phyloP scores from a whole-genome alignment of 192 early-diverging fungal species.

The Backusella psychrophila region DNA sequence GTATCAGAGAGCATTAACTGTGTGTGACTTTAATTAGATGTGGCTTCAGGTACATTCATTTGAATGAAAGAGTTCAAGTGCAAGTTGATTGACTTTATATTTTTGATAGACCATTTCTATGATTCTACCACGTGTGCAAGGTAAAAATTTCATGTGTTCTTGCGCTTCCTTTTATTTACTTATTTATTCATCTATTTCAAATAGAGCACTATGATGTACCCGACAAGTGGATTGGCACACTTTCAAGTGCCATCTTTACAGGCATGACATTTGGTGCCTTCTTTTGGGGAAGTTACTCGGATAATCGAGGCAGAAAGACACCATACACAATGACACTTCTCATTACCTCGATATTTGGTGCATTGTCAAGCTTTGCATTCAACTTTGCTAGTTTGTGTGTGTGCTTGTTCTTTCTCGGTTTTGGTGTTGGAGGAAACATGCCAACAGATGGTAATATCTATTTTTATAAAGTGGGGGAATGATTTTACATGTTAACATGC shows the following conservation, averaged over 20 bases:
- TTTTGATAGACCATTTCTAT: constrained; percentile 59
- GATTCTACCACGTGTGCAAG: constrained; percentile 73
- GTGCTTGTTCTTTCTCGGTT: constrained; percentile 65
- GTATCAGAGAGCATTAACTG: background rate
- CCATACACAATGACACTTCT: constrained; percentile 77
- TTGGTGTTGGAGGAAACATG: constrained; percentile 72
- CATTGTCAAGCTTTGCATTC: constrained; percentile 63
- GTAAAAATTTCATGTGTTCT: constrained; percentile 23
- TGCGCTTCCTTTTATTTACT: background rate
- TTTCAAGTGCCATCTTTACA: constrained; percentile 68
- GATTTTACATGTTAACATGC: background rate
- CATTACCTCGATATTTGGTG: constrained; percentile 69
- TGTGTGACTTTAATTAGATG: constrained; percentile 40
- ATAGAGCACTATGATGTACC: constrained; percentile 64
- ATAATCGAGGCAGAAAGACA: constrained; percentile 68
- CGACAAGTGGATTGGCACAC: constrained; percentile 62
- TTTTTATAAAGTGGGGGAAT: no score
- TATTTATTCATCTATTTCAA: background rate
- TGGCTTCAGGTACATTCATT: constrained; percentile 50
- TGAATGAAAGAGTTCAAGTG: background rate
- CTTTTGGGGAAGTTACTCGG: constrained; percentile 78
- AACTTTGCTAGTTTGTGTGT: constrained; percentile 62
- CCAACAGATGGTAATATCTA: constrained; percentile 50
- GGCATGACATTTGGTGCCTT: constrained; percentile 84
- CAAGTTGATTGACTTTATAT: background rate